Evolutionary conservation across 164 flowering plant genomes (phyloP).

Genomic region (Piper betle): DNA sequence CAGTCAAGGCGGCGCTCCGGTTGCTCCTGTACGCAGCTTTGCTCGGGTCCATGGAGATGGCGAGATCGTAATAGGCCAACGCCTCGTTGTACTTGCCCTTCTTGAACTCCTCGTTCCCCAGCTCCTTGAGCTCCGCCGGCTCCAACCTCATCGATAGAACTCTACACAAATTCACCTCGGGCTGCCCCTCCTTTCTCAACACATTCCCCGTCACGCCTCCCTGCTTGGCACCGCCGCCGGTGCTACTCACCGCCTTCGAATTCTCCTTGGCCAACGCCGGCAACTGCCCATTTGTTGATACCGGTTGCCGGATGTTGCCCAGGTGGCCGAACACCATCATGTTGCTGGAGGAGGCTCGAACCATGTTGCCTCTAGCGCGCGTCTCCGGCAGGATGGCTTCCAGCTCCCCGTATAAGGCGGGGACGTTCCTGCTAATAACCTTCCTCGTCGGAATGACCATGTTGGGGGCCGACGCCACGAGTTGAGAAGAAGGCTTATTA

Average conservation of each 20-base stretch:
- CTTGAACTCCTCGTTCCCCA: conserved; percentile 78
- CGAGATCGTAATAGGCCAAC: conserved; percentile 48
- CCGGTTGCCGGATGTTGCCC: conserved; percentile 60
- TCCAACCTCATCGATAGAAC: conserved; percentile 31
- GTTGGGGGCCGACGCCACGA: neutral
- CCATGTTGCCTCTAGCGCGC: conserved; percentile 34
- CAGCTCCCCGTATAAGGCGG: conserved; percentile 66
- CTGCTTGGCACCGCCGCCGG: conserved; percentile 7
- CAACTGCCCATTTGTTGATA: conserved; percentile 10
- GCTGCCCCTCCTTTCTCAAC: conserved; percentile 20
- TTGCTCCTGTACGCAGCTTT: conserved; percentile 56
- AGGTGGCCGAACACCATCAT: conserved; percentile 61
- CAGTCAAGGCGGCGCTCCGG: conserved; percentile 60
- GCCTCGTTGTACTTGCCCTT: conserved; percentile 65
- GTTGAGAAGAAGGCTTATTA: conserved; percentile 14
- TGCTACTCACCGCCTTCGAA: neutral
- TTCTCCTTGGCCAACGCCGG: conserved; percentile 31
- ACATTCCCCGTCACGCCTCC: conserved; percentile 42
- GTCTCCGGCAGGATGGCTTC: conserved; percentile 59
- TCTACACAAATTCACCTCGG: conserved; percentile 23
- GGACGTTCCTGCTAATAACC: conserved; percentile 26
- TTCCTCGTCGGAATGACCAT: conserved; percentile 5
- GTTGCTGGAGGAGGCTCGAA: conserved; percentile 77
- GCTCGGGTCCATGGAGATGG: conserved; percentile 46
- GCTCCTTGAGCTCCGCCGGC: conserved; percentile 45